These are phyloP conservation scores for Trichaptum fuscoviolaceum DNA, from an alignment of 768 basidiomycete genomes.

Conservation along the genomic window DNA sequence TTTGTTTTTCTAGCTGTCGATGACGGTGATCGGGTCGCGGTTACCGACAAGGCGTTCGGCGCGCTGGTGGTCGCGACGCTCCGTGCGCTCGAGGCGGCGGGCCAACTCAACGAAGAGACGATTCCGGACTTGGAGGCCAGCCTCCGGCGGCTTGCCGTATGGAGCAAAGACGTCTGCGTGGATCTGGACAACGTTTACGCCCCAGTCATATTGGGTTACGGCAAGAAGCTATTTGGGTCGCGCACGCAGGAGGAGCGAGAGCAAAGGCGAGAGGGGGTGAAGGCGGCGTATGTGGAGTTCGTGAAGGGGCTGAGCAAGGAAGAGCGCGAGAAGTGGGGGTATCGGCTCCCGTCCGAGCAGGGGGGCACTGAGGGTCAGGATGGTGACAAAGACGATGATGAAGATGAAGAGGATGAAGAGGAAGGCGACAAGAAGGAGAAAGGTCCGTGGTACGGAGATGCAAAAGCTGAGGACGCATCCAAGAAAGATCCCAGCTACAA, in stretches of 20 bases:
- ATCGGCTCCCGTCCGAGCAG: background rate
- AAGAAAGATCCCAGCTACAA: background rate
- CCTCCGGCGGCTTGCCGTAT: background rate
- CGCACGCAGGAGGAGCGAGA: background rate
- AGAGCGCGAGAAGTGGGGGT: background rate
- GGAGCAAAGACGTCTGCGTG: background rate
- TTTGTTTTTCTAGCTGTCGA: background rate
- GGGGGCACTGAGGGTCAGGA: background rate
- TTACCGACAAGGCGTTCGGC: background rate
- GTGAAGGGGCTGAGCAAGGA: background rate
- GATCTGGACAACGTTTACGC: background rate
- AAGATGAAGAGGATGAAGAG: slow-evolving; percentile 16
- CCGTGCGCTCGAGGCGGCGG: background rate
- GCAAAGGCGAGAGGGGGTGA: background rate
- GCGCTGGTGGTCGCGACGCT: background rate
- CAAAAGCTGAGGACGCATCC: slow-evolving; percentile 57
- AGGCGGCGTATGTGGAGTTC: background rate
- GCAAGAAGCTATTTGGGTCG: background rate
- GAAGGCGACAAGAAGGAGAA: slow-evolving; percentile 48
- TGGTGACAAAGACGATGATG: slow-evolving; percentile 34
- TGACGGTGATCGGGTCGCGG: background rate
- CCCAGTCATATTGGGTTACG: background rate
- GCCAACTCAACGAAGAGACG: background rate
- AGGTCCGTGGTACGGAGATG: slow-evolving; percentile 48
- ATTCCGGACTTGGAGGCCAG: background rate